Base-by-base conservation (phyloP, 768 basidiomycete genomes). In the Lactifluus subvellereus region DNA sequence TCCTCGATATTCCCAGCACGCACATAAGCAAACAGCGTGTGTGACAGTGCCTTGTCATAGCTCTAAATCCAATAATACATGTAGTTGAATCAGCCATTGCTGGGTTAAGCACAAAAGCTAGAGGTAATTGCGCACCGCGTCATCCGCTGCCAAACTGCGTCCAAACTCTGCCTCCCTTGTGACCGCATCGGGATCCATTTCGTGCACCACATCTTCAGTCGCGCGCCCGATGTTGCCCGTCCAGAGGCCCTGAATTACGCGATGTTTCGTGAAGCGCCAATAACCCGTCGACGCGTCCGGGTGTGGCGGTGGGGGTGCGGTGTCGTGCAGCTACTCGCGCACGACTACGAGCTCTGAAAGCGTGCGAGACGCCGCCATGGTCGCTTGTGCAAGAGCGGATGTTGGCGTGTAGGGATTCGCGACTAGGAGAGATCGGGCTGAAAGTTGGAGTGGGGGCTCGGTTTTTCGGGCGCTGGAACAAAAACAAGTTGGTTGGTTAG, bases 281-380 rank as follows among this genome's bases (percentile, higher is more conserved):
- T 64, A 64, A 13, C 63, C 63, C 11, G 58, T 64, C 49, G 63
- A 64, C 42, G 58, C 63, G 40, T 60, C 63, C 6, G 58, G 63
- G 30, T 59, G 63, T 20, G 63, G 63, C 4, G 63, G 58, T 13
- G 63, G 63, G 3, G 63, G 82, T 0, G 89, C 88, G 0, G 82
- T 87, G 48, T 91, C 88, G 65, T 92, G 89, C 1, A 93, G 78
- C 92, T 92, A 94, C 72, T 93, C 90, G n/a, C 89, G 84, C 8
- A 93, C 85, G 49, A 89, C 84, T 51, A 91, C 78, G 59, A 93
- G 88, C 64, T 92, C 91, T 0, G 82, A 74, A 40, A 93, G 84
- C 2, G 87, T 78, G 0, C 83, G 84, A 0, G 86, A 89, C 4
- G 82, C 74, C 53, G 81, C 74, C 78, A 94, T 81, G 55, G 91